Conservation (phyloP, 192 early-diverging fungal genomes). For the Mortierella hygrophila region DNA sequence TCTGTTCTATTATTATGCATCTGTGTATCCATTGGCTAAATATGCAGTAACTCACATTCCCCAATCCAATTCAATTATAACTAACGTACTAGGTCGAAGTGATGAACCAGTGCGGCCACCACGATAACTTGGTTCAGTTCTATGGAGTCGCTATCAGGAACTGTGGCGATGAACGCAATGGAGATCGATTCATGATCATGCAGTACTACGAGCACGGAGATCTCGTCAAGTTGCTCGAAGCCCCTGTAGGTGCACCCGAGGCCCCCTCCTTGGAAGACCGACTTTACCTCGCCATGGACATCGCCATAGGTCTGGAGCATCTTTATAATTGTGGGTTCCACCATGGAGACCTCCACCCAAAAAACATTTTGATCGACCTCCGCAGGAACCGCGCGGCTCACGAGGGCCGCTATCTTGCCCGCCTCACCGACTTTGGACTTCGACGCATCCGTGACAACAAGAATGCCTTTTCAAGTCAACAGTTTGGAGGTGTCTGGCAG, state of each 20-base stretch:
- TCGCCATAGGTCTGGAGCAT: slow-evolving; percentile 43
- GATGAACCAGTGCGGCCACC: slow-evolving; percentile 46
- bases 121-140: slow-evolving; percentile 49
- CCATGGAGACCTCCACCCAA: slow-evolving; percentile 51
- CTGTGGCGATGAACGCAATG: slow-evolving; percentile 34
- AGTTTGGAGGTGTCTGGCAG: slow-evolving; percentile 52
- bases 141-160: slow-evolving; percentile 44
- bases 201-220: slow-evolving; percentile 46
- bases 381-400: slow-evolving; percentile 12
- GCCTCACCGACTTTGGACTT: slow-evolving; percentile 49
- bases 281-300: slow-evolving; percentile 43
- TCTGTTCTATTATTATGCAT: not conserved
- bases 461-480: slow-evolving; percentile 47
- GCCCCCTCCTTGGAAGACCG: slow-evolving; percentile 35
- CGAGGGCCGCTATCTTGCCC: slow-evolving; percentile 41
- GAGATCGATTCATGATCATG: slow-evolving; percentile 51
- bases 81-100: slow-evolving; percentile 31
- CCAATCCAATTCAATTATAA: not conserved
- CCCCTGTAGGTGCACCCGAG: slow-evolving; percentile 2
- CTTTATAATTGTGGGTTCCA: slow-evolving; percentile 48
- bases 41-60: not conserved
- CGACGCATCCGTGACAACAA: slow-evolving; percentile 38
- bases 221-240: slow-evolving; percentile 32
- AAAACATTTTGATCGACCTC: slow-evolving; percentile 48
- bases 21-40: not conserved